Evolutionary conservation across 148 eudicot species (phyloP).

Genomic region (Oxyria digyna): DNA sequence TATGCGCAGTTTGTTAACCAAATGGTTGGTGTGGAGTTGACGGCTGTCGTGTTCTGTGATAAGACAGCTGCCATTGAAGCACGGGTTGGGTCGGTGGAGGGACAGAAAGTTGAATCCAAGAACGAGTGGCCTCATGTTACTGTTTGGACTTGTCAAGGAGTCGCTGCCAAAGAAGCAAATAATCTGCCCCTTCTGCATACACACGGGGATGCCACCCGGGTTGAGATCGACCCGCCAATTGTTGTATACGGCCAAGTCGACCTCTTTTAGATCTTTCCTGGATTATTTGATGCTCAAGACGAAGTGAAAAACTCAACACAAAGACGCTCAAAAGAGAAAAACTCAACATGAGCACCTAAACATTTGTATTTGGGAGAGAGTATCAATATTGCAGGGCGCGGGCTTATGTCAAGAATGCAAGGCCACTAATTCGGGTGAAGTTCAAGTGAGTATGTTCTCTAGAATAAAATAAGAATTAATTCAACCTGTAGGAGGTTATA

Average conservation of each 20-base stretch:
- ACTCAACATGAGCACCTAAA: no score
- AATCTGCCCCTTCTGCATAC: conserved; percentile 42
- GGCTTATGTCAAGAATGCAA: no score
- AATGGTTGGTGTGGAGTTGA: conserved; percentile 49
- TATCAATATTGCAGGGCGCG: no score
- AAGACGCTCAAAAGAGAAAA: no score
- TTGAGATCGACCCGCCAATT: conserved; percentile 61
- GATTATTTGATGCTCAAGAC: no score
- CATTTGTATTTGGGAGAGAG: no score
- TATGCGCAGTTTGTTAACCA: conserved; percentile 47
- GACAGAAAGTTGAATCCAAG: conserved; percentile 46
- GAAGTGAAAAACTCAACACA: no score
- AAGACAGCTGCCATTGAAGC: conserved; percentile 76
- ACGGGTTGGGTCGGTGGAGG: conserved; percentile 57
- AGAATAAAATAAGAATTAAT: no score
- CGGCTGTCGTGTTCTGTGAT: conserved; percentile 56
- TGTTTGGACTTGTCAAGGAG: conserved; percentile 67
- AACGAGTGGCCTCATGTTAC: conserved; percentile 93
- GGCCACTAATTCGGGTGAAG: no score
- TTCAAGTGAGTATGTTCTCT: no score
- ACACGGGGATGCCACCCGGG: conserved; percentile 54
- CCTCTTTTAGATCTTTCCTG: conserved; percentile 30
- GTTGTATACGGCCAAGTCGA: conserved; percentile 40
- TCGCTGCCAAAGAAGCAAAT: conserved; percentile 66
- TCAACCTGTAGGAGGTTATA: no score